These are phyloP conservation scores for Edaphochlamys debaryana DNA, from an alignment of 139 green algal species.

Conservation along the genomic window DNA sequence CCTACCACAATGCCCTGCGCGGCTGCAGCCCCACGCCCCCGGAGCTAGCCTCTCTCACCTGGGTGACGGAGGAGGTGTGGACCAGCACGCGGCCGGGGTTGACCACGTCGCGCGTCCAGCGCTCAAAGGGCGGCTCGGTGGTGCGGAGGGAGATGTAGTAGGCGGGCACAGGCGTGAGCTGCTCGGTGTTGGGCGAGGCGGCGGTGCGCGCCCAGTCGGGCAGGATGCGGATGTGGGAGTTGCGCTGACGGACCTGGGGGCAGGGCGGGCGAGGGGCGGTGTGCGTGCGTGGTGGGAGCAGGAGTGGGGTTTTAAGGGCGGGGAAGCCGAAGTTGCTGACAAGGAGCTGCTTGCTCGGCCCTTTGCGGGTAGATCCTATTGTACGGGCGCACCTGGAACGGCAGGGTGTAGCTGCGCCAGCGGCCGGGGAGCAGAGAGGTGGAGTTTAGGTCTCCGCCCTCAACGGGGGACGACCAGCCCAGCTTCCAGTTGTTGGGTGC, in stretches of 20 bases:
- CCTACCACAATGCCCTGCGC: no score
- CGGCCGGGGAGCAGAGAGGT: no score
- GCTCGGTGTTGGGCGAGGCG: no score
- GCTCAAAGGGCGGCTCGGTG: background rate
- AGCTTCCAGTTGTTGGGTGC: background rate
- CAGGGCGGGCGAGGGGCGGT: background rate
- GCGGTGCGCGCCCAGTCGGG: background rate
- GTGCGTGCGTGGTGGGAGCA: background rate
- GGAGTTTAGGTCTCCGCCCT: no score
- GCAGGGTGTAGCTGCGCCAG: no score
- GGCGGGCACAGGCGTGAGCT: background rate
- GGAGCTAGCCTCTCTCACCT: no score
- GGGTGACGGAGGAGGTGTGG: background rate
- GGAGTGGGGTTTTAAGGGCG: background rate
- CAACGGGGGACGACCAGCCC: background rate
- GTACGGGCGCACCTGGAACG: background rate
- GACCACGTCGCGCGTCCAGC: background rate
- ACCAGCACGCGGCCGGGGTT: background rate
- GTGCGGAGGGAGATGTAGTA: constrained; percentile 14
- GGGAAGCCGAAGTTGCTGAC: background rate
- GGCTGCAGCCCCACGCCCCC: no score
- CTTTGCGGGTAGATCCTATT: no score
- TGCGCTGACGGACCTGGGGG: background rate
- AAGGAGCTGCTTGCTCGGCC: background rate
- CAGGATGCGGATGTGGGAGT: constrained; percentile 10